Evolutionary conservation across 2,329 filamentous ascomycete genomes (phyloP), one percentile per base, ranked within the genome.

Genomic region (Nemania diffusa): DNA sequence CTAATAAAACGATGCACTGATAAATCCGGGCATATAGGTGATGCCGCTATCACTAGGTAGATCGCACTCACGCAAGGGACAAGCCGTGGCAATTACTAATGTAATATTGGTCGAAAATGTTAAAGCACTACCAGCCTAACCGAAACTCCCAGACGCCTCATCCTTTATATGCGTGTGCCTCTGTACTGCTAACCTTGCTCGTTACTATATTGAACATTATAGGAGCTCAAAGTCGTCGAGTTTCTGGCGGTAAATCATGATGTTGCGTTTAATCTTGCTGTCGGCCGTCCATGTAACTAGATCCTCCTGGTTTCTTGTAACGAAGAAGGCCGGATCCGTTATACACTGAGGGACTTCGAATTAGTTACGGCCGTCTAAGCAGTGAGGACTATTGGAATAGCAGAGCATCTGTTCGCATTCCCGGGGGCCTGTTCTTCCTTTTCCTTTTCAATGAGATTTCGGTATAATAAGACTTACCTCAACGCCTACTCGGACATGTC

Each of bases 201-300:
- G 5, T 20, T 51, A 20, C 22, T 32, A 17, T 15, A 24, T 56
- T 37, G 24, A 22, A 24, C 22, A 51, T 48, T 80, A 96, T 75
- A 97, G 82, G 77, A 97, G 82, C 82, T 98, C 95, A 77, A 97
- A 98, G 81, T 98, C 95, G 81, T 98, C 95, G 81, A 97, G 81
- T 84, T 97, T 93, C 80, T 97, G 94, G 74, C 93, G 89, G 79
- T 97, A 98, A 81, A 92, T 93, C 88, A 97, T 90, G 71, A 97
- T 97, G 78, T 94, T 96, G 78, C 92, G 88, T 91, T 97, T 97
- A 79, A 98, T 94, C 91, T 97, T 97, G 81, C 93, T 97, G 67
- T 93, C 93, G 75, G 97, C 92, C 9, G 95, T 91, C 95, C 95
- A 98, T 0, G 95, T 97, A 20, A 98, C 92, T 78, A 97, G 97